Base-by-base conservation (phyloP, 1,139 yeast genomes). In the Geotrichum fermentans region DNA sequence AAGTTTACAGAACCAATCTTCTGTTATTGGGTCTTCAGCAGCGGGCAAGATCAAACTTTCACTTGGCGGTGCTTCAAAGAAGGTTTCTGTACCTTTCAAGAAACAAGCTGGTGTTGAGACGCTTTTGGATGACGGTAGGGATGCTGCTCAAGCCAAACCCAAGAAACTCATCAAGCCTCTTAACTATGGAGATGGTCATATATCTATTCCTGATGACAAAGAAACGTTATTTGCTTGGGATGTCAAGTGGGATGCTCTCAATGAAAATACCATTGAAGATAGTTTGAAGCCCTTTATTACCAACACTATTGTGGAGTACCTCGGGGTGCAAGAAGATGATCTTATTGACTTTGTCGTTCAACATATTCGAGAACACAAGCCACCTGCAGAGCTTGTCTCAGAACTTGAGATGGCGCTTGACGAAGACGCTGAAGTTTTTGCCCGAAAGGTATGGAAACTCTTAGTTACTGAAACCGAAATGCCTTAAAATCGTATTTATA, bases 281-380 rank as follows among this genome's bases (percentile, higher is more conserved):
- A 43, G 46, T 24, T 33, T 66, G 14, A 52, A 54, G 20, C 63
- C 63, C n/a, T 58, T 61, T 35, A 60, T 63, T 11, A 56, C 58
- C 20, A 53, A 55, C 35, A 62, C 60, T 35, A 58, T 67, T 24
- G 55, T 64, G 21, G 71, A 67, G 42, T 63, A 57, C 40, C 56
- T 67, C 4, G 71, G 71, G 10, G 61, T 65, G 20, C 65, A 65
- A 51, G 71, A 67, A 47, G 68, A 64, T 17, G 70, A 66, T 16
- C 55, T 67, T 29, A 59, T 65, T 36, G 60, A 56, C 13, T 66
- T 64, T 52, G 56, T 66, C 29, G 44, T 63, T 14, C 51, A 55
- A 16, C 67, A 64, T 37, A 34, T 66, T 17, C 42, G 50, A 18
- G 53, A 55, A 2, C 65, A 60, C 41, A 60, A 62, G 40, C 40